These are phyloP conservation scores for Chlorella sp. DNA, from an alignment of 139 green algal species.

Conservation along the genomic window DNA sequence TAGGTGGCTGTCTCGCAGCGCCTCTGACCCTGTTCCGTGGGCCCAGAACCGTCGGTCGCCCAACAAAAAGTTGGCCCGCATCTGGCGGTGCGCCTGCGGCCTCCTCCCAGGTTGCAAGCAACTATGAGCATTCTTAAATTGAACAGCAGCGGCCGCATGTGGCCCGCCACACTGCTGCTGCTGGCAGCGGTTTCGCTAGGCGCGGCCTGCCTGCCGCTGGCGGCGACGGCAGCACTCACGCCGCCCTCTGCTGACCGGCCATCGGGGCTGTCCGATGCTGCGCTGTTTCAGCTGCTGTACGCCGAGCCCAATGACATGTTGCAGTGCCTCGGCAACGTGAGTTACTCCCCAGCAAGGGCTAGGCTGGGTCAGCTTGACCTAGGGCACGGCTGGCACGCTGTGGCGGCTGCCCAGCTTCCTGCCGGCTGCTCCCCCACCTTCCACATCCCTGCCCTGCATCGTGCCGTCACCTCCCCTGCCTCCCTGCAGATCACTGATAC, in stretches of 20 bases:
- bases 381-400: not conserved
- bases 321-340: constrained; percentile 61
- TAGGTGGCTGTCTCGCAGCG: no score
- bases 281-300: constrained; percentile 46
- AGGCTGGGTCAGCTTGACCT: not conserved
- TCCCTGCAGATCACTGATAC: constrained; percentile 69
- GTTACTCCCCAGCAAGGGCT: not conserved
- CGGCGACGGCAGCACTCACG: not conserved
- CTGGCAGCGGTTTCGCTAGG: not conserved
- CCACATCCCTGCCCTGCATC: not conserved
- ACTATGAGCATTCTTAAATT: no score
- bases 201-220: not conserved
- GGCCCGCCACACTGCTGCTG: no score
- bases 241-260: not conserved
- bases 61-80: no score
- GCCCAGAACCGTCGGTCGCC: no score
- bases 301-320: constrained; percentile 71
- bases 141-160: no score
- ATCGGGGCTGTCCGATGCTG: not conserved
- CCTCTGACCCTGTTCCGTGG: no score
- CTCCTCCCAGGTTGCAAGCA: no score
- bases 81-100: no score
- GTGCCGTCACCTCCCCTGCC: not conserved
- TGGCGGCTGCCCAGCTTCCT: not conserved
- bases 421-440: not conserved